Evolutionary conservation across 2,329 filamentous ascomycete species (phyloP).

Genomic region (Penicillium sp.): DNA sequence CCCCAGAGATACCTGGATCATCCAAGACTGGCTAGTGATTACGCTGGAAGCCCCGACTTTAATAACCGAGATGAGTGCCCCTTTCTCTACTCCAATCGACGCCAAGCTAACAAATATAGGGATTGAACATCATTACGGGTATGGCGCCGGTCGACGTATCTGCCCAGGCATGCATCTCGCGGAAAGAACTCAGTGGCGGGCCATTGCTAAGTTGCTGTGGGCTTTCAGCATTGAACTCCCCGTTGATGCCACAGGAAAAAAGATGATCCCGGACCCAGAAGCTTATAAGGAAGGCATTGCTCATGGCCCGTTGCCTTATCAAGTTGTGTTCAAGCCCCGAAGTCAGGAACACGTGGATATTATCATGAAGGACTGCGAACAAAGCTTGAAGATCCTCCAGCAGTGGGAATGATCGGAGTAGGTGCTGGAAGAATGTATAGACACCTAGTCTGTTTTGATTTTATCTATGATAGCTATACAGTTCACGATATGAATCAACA

Average conservation of each 20-base stretch:
- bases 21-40: slow-evolving; percentile 34
- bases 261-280: neutral
- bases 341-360: neutral
- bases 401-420: neutral
- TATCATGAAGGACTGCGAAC: neutral
- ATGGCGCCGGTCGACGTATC: slow-evolving; percentile 40
- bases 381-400: neutral
- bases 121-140: slow-evolving; percentile 42
- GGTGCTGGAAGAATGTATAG: neutral
- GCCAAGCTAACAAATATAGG: neutral
- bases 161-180: neutral
- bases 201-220: neutral
- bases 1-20: slow-evolving; percentile 37
- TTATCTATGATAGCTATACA: neutral
- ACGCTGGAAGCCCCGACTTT: slow-evolving; percentile 37
- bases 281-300: neutral
- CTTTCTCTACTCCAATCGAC: neutral
- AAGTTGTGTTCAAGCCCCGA: neutral
- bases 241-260: neutral
- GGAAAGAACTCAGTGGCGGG: neutral
- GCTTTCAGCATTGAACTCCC: neutral
- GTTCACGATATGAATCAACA: neutral
- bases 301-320: neutral
- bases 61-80: slow-evolving; percentile 48
- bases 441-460: neutral